Evolutionary conservation across 805 yeast genomes (phyloP), one percentile per base, ranked within the genome.

Genomic region (Saccharomycopsis javanensis): DNA sequence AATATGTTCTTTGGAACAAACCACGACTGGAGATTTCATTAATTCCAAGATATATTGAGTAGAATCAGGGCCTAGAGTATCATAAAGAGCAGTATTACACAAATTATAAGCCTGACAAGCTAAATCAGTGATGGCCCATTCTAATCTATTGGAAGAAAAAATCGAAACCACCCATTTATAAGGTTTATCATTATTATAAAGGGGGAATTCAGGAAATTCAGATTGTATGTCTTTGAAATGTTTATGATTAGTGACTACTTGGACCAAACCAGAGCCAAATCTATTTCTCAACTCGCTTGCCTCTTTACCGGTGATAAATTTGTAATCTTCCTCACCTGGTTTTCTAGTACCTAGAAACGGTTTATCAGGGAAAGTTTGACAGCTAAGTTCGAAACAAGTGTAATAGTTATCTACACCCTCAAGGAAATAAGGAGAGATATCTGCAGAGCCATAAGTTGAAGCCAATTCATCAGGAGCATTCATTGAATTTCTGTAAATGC

Each of bases 41-140:
- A 82, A 68, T 48, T 71, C 72, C 67, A 86, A 70, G 64, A 86
- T 85, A 65, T 82, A 83, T 59, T 76, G 78, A 2, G 88, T 77
- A 3, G 92, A 77, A 46, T 75, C 76, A 1, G 83, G 75, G 3
- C 85, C 85, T 58, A 80, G 66, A 7, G 84, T 79, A 59, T 81
- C 84, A 64, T 80, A 80, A 23, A 80, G 66, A 4, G 82, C 77
- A 10, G 82, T 80, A 58, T 76, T 75, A n/a, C 79, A 67, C 45
- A 73, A 76, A 67, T 77, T 76, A 70, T 79, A 83, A 6, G 81
- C 75, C 50, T 75, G 77, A 64, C 86, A 80, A 0, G 89, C 90
- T 64, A 85, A 68, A 69, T 86, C 94, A 30, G 86, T 69, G 18
- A 85, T 66, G 33, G 77, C 74, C 94, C 94, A 86, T 68, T 86